Conservation (phyloP, 805 yeast genomes). For the Lachancea fermentati region DNA sequence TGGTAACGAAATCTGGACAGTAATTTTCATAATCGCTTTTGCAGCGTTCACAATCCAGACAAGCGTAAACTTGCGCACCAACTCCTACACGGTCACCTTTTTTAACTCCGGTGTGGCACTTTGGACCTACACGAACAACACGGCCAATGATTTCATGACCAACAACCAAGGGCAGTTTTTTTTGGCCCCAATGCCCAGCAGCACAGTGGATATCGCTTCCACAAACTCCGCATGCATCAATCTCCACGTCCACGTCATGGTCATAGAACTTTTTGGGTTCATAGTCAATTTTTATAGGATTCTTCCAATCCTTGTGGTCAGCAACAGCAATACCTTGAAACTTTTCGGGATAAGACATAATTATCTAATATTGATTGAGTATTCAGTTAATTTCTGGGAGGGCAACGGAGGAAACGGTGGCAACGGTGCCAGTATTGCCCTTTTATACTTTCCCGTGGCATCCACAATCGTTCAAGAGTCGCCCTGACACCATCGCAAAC, state of each 20-base stretch:
- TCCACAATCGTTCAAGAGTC: too few relatives aligned
- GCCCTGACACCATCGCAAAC: too few relatives aligned
- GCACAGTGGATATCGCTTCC: constrained; percentile 45
- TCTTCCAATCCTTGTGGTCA: constrained; percentile 47
- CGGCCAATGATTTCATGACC: constrained; percentile 67
- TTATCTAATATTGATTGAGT: too few relatives aligned
- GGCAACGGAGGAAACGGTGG: too few relatives aligned
- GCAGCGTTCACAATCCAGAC: constrained; percentile 39
- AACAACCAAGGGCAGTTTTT: constrained; percentile 39
- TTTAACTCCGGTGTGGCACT: constrained; percentile 42
- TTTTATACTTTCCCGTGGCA: too few relatives aligned
- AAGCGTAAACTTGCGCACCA: constrained; percentile 41
- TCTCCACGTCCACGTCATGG: constrained; percentile 49
- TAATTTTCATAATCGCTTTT: constrained; percentile 33
- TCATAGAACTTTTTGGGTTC: constrained; percentile 43
- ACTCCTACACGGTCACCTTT: constrained; percentile 48
- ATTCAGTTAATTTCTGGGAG: too few relatives aligned
- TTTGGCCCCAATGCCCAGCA: constrained; percentile 21
- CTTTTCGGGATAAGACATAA: constrained; percentile 29
- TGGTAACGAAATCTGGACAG: constrained; percentile 32
- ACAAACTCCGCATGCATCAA: constrained; percentile 61
- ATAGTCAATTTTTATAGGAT: constrained; percentile 47
- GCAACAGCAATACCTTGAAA: constrained; percentile 58
- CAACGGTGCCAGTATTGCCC: too few relatives aligned
- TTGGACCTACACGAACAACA: constrained; percentile 54